Percentiles rank a stretch among this genome's conserved stretches.
phyloP scores from a whole-genome alignment of 2,329 filamentous ascomycete species.

The Calonectria hongkongensis region DNA sequence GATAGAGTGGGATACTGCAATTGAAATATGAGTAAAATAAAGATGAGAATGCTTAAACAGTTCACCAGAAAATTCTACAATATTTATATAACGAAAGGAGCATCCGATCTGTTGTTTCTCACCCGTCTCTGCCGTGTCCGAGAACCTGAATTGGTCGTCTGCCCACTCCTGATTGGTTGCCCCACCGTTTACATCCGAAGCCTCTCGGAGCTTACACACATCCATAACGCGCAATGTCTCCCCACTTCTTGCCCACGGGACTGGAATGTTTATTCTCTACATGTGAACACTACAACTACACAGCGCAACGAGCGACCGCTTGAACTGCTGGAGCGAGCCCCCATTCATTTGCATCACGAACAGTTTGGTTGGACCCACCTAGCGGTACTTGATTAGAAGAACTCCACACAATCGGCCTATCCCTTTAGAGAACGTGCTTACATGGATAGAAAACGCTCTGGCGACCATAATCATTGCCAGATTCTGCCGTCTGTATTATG shows the following conservation, averaged over 20 bases:
- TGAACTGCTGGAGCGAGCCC: not conserved
- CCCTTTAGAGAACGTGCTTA: too few relatives aligned
- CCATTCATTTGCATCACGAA: not conserved
- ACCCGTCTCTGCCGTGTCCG: constrained; percentile 25
- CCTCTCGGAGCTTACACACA: constrained; percentile 41
- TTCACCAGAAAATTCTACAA: not conserved
- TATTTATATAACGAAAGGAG: constrained; percentile 1
- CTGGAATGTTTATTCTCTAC: not conserved
- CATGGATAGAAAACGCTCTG: not conserved
- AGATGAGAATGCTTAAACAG: not conserved
- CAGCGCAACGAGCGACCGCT: not conserved
- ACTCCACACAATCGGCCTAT: too few relatives aligned
- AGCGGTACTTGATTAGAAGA: too few relatives aligned
- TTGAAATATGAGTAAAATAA: not conserved
- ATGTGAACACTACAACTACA: too few relatives aligned
- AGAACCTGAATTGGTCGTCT: constrained; percentile 44
- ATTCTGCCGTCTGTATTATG: constrained; percentile 42
- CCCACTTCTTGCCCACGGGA: not conserved
- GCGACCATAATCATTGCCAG: not conserved
- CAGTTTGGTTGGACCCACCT: too few relatives aligned
- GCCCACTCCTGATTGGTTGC: constrained; percentile 48
- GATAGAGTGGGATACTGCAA: not conserved
- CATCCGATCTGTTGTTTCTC: not conserved
- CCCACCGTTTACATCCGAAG: constrained; percentile 46
- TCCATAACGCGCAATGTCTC: constrained; percentile 5